Evolutionary conservation across 2,329 filamentous ascomycete species (phyloP).

Genomic region (Alternaria panax): DNA sequence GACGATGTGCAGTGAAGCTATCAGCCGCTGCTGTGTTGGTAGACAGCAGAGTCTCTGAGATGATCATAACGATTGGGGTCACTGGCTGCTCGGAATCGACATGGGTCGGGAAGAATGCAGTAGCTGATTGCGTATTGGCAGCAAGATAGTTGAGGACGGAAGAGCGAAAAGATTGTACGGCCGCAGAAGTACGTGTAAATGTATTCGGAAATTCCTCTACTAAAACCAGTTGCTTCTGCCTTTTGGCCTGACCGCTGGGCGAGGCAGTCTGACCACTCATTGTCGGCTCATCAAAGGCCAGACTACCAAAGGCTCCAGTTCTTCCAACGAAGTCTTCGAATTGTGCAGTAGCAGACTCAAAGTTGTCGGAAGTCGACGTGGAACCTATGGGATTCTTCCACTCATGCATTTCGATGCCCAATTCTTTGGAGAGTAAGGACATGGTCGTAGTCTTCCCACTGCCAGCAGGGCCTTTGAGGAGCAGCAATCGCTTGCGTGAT

Average conservation of each 20-base stretch:
- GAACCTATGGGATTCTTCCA: slow-evolving; percentile 84
- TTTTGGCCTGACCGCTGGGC: slow-evolving; percentile 21
- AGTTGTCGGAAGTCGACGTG: slow-evolving; percentile 66
- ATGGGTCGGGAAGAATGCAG: slow-evolving; percentile 50
- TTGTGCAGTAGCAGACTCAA: slow-evolving; percentile 75
- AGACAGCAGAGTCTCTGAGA: slow-evolving; percentile 88
- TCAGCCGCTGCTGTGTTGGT: slow-evolving; percentile 85
- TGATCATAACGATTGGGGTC: slow-evolving; percentile 80
- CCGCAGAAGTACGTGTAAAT: slow-evolving; percentile 54
- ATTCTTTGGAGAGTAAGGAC: slow-evolving; percentile 75
- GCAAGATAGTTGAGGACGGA: slow-evolving; percentile 79
- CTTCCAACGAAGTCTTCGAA: slow-evolving; percentile 93
- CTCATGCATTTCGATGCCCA: slow-evolving; percentile 80
- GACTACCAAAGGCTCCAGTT: slow-evolving; percentile 78
- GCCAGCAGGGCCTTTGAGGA: slow-evolving; percentile 90
- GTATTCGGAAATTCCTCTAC: slow-evolving; percentile 62
- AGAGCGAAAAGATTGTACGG: slow-evolving; percentile 67
- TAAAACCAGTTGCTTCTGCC: slow-evolving; percentile 53
- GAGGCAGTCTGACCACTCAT: slow-evolving; percentile 19
- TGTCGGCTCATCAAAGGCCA: slow-evolving; percentile 58
- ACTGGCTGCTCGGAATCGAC: slow-evolving; percentile 30
- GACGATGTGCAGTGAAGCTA: slow-evolving; percentile 88
- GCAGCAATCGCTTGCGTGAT: slow-evolving; percentile 71
- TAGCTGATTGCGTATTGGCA: slow-evolving; percentile 66
- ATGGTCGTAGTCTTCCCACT: slow-evolving; percentile 93